Evolutionary conservation across 345 rosid genomes (phyloP), one percentile per base, ranked within the genome.

Genomic region (Rhodamnia rubescens): DNA sequence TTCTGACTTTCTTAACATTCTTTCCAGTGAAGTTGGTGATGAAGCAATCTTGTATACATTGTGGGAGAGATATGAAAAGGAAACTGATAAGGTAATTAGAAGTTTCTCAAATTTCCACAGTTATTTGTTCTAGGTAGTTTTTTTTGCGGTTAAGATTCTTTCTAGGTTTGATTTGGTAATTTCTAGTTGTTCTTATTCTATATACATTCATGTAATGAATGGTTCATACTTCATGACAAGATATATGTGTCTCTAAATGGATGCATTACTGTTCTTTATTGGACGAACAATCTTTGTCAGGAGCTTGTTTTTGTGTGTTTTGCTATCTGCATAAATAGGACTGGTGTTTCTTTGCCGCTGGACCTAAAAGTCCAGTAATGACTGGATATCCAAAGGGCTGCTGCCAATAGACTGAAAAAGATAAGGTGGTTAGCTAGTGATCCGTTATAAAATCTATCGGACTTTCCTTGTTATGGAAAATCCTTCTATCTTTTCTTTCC

Each of bases 61-160:
- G 53, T 94, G 96, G 96, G 90, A 87, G 90, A 92, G 91, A 88
- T 90, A 88, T 69, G 91, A 93, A 59, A 88, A 83, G 83, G 88
- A 92, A 52, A 82, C 26, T 58, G 93, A 93, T 85, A 94, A 92
- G 96, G 95, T 94, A 92, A 69, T 20, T 36, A 36, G 80, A 69
- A 69, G 26, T 69, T 69, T 69, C 80, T 36, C 26, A 69, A 69
- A 69, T 69, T 32, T 69, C 20, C 26, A 32, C 80, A 18, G 53
- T 22, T 47, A 7, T n/a, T 81, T 54, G 27, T 81, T 81, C 54
- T 27, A 81, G 55, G 29, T 81, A 8, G 50, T 24, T 10, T 52
- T 10, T 52, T 81, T 49, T 27, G 80, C 26, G 5, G 20, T 42
- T 69, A 9, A 69, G 47, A 69, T 20, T 40, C 80, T 69, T 69